Evolutionary conservation across 106 monocot species (phyloP).

Genomic region (Hemerocallis citrina): DNA sequence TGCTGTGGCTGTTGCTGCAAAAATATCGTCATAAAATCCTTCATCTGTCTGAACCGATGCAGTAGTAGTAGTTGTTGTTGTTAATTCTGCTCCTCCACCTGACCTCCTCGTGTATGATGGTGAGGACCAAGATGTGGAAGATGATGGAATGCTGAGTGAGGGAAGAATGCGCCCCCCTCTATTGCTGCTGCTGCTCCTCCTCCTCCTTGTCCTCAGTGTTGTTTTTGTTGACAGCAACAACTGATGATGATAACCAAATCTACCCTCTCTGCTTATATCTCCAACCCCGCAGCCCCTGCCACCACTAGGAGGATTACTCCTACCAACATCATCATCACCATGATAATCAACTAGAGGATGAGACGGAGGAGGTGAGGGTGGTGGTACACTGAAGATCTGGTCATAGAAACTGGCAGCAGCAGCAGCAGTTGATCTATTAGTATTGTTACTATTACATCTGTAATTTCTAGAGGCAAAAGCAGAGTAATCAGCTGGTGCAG

Average conservation of each 20-base stretch:
- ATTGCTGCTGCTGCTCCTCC: not conserved
- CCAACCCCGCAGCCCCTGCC: not conserved
- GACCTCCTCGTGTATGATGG: not conserved
- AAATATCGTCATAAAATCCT: constrained; percentile 66
- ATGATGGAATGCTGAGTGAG: constrained; percentile 4
- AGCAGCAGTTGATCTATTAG: too few relatives aligned
- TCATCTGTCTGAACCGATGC: constrained; percentile 18
- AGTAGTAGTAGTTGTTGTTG: too few relatives aligned
- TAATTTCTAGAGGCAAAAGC: not conserved
- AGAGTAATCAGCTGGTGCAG: not conserved
- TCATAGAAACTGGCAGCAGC: not conserved
- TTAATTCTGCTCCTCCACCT: constrained; percentile 6
- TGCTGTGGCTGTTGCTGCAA: constrained; percentile 18
- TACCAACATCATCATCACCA: not conserved
- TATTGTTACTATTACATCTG: too few relatives aligned
- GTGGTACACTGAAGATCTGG: not conserved
- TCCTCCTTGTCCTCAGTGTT: not conserved
- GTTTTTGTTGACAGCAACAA: too few relatives aligned
- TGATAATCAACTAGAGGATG: not conserved
- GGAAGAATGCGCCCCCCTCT: constrained; percentile 12
- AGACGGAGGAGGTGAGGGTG: not conserved
- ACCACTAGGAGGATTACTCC: not conserved
- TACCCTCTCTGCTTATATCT: constrained; percentile 14
- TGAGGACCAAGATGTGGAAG: not conserved
- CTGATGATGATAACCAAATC: too few relatives aligned